Evolutionary conservation across 805 yeast genomes (phyloP).

Genomic region (Martiniozyma abietophila): DNA sequence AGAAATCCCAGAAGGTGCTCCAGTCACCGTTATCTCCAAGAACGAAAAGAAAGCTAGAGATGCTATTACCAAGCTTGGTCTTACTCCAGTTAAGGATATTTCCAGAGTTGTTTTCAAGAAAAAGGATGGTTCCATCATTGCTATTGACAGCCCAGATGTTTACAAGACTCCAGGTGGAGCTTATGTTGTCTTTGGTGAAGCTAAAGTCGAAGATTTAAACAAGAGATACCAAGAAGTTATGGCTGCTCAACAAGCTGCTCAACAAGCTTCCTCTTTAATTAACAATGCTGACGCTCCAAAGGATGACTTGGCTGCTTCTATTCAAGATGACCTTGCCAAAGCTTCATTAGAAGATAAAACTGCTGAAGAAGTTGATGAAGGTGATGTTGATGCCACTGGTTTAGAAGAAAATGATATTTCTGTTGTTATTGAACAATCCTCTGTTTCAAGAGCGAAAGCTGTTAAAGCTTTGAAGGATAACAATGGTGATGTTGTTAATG

Average conservation of each 20-base stretch:
- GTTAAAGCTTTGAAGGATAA: slow-evolving; percentile 81
- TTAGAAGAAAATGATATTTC: slow-evolving; percentile 74
- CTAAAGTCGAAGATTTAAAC: slow-evolving; percentile 89
- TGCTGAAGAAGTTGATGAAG: slow-evolving; percentile 40
- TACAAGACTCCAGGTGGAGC: slow-evolving; percentile 90
- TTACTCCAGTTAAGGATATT: slow-evolving; percentile 86
- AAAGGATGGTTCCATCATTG: slow-evolving; percentile 84
- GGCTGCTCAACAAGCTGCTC: slow-evolving; percentile 62
- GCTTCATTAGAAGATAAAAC: slow-evolving; percentile 38
- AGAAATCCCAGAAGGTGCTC: slow-evolving; percentile 71
- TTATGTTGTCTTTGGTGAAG: slow-evolving; percentile 96
- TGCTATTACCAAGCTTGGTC: slow-evolving; percentile 74
- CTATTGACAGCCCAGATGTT: slow-evolving; percentile 90
- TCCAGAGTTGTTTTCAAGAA: slow-evolving; percentile 92
- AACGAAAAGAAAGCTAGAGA: slow-evolving; percentile 96
- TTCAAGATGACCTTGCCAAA: slow-evolving; percentile 73
- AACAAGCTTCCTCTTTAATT: slow-evolving; percentile 35
- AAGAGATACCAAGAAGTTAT: slow-evolving; percentile 79
- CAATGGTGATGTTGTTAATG: slow-evolving; percentile 91
- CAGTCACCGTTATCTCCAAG: slow-evolving; percentile 72
- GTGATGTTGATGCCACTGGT: slow-evolving; percentile 77
- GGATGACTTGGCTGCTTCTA: slow-evolving; percentile 44
- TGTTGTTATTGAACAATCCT: slow-evolving; percentile 85
- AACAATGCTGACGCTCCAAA: slow-evolving; percentile 33
- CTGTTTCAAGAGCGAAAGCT: slow-evolving; percentile 82